Evolutionary conservation across 768 basidiomycete species (phyloP).

Genomic region (Russula sp.): DNA sequence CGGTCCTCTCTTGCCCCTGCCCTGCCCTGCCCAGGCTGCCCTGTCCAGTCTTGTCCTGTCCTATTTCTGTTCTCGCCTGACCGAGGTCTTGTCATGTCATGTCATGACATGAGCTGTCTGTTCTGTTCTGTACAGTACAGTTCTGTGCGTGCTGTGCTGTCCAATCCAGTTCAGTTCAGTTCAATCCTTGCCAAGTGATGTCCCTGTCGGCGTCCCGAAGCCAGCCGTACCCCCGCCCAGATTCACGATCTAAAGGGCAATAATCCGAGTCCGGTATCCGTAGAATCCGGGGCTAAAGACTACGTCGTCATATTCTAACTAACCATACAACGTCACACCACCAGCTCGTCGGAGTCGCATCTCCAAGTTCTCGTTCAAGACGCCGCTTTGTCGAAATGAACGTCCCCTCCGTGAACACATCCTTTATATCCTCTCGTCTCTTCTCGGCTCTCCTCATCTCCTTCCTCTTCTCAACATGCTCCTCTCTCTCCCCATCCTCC

Average conservation of each 20-base stretch:
- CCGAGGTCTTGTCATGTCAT: slow-evolving; percentile 1
- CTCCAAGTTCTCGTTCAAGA: slow-evolving; percentile 19
- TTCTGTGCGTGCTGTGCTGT: background rate
- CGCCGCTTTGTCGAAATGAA: slow-evolving; percentile 22
- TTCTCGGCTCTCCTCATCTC: background rate
- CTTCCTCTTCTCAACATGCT: background rate
- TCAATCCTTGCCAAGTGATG: background rate
- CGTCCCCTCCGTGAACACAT: slow-evolving; percentile 7
- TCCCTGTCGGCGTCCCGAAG: slow-evolving; percentile 18
- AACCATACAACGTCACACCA: slow-evolving; percentile 20
- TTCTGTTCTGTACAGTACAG: background rate
- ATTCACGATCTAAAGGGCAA: slow-evolving; percentile 9
- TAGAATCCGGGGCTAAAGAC: slow-evolving; percentile 15
- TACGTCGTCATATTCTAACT: slow-evolving; percentile 21
- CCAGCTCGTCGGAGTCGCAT: slow-evolving; percentile 23
- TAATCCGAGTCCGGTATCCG: slow-evolving; percentile 14
- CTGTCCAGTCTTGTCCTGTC: background rate
- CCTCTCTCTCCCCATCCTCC: slow-evolving; percentile 27
- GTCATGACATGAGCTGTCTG: background rate
- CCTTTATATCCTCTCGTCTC: slow-evolving; percentile 19
- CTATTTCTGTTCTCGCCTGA: background rate
- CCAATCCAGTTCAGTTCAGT: background rate
- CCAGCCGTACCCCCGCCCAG: background rate
- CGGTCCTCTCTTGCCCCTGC: background rate
- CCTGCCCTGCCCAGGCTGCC: background rate